Evolutionary conservation across 192 early-diverging fungal species (phyloP), one percentile per base, ranked within the genome.

Genomic region (Phlyctochytrium bullatum): DNA sequence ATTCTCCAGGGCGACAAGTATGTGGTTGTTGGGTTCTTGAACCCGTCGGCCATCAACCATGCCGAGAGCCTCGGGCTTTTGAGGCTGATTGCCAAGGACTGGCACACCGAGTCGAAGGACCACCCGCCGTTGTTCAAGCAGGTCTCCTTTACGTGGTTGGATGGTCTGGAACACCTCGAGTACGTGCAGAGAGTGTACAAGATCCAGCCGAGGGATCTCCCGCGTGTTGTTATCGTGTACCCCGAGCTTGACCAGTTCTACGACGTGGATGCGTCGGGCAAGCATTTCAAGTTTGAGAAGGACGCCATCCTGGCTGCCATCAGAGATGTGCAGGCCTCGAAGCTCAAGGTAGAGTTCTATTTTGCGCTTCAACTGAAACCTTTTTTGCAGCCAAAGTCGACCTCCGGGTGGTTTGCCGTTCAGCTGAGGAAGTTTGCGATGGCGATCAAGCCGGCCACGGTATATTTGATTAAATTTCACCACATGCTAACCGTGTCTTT

Each of bases 1-100:
- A 78, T 91, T 69, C 77, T 93, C 67, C 79, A 84, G 33, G 82
- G 81, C 59, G 70, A 83, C 20, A 84, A 87, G 62, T 75, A 83
- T 50, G 70, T 92, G 1, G 79, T 89, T 0, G 68, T 93, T 64
- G 85, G 77, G 1, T 64, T 91, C 2, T 74, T 91, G 14, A 75
- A 85, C 59, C 69, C 76, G 20, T 34, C 17, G 6, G 17, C 17
- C 14, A 32, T 66, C 2, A n/a, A 20, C 33, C 27, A n/a, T n/a
- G n/a, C n/a, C n/a, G 59, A n/a, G 34, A 10, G 59, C 47, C 32
- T 64, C 2, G 54, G 53, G 34, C 6, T 12, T 10, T 27, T 71
- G 40, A 36, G 69, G 6, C 20, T 17, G 4, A 54, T 53, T 2
- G 69, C 69, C 1, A 36, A 56, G 23, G 61, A 10, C 2, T 71